A percentile compares a stretch with the other conserved stretches of the same genome.
phyloP scores from a whole-genome alignment of 2,329 filamentous ascomycete species.

The Exophiala alcalophila region DNA sequence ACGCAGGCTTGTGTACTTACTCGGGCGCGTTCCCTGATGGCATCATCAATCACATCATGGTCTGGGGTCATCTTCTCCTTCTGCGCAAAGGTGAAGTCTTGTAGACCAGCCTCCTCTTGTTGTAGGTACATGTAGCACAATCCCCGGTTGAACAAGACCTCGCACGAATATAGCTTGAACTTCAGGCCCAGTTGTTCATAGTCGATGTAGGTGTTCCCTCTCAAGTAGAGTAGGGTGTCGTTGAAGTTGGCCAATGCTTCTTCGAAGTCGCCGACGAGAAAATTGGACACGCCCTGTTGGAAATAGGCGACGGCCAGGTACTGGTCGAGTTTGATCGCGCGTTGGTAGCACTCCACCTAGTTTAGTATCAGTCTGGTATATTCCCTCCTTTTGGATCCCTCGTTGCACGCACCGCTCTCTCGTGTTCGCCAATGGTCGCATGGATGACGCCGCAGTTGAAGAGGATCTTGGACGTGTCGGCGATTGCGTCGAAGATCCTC shows the following conservation, averaged over 20 bases:
- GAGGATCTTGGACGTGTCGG: conserved; percentile 94
- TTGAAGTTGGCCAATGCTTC: conserved; percentile 98
- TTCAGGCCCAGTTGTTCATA: conserved; percentile 93
- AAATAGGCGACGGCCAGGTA: conserved; percentile 98
- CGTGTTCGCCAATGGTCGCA: conserved; percentile 92
- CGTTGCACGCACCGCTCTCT: conserved; percentile 68
- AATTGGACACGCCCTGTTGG: conserved; percentile 97
- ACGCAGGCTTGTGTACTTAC: conserved; percentile 49
- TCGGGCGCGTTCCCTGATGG: conserved; percentile 88
- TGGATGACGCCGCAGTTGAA: conserved; percentile 99
- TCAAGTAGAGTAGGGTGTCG: conserved; percentile 88
- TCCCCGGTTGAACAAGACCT: conserved; percentile 94
- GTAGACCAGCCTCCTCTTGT: conserved; percentile 83
- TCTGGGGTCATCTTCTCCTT: conserved; percentile 96
- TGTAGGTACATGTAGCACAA: conserved; percentile 97
- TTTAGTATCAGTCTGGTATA: conserved; percentile 16
- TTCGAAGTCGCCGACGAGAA: conserved; percentile 93
- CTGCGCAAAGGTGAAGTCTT: conserved; percentile 83
- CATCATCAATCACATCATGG: conserved; percentile 97
- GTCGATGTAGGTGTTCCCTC: conserved; percentile 96
- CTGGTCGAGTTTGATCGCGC: conserved; percentile 83
- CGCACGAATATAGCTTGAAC: conserved; percentile 96
- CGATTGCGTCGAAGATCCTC: conserved; percentile 76
- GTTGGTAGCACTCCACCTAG: conserved; percentile 91
- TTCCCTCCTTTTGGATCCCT: not conserved